A percentile compares a stretch with the other conserved stretches of the same genome.
Conservation (phyloP, 441 rosid genomes). For the Raphanus hybrid region DNA sequence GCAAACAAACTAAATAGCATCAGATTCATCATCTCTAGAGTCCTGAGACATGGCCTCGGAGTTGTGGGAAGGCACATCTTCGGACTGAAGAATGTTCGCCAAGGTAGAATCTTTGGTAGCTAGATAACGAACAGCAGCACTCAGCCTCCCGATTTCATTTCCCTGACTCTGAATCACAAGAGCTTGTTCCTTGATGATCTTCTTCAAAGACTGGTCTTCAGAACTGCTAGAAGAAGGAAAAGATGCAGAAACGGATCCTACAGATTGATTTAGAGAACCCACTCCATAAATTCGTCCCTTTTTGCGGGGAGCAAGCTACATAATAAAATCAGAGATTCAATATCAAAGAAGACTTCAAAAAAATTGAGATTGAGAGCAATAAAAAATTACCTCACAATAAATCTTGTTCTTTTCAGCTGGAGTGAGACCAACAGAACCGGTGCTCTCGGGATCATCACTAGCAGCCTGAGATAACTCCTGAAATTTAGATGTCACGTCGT, state of each 20-base stretch:
- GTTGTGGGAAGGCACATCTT: too few species aligned
- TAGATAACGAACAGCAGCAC: background rate
- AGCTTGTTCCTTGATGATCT: background rate
- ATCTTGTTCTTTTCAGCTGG: background rate
- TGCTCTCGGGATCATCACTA: background rate
- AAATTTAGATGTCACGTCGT: background rate
- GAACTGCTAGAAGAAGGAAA: background rate
- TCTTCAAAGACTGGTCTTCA: background rate
- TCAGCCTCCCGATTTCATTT: background rate
- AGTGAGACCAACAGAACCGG: background rate
- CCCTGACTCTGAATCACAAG: background rate
- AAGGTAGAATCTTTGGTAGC: background rate
- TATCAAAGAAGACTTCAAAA: background rate
- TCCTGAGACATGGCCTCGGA: too few species aligned
- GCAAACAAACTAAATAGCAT: too few species aligned
- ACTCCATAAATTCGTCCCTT: background rate
- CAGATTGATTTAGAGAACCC: background rate
- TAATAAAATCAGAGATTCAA: background rate
- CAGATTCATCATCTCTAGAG: too few species aligned
- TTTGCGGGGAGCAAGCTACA: background rate
- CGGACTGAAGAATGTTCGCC: too few species aligned
- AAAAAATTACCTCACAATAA: background rate
- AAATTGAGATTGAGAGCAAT: background rate
- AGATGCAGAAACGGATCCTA: background rate
- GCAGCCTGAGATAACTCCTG: background rate